Evolutionary conservation across 2,329 filamentous ascomycete species (phyloP), one percentile per base, ranked within the genome.

Genomic region (Phialophora verrucosa): DNA sequence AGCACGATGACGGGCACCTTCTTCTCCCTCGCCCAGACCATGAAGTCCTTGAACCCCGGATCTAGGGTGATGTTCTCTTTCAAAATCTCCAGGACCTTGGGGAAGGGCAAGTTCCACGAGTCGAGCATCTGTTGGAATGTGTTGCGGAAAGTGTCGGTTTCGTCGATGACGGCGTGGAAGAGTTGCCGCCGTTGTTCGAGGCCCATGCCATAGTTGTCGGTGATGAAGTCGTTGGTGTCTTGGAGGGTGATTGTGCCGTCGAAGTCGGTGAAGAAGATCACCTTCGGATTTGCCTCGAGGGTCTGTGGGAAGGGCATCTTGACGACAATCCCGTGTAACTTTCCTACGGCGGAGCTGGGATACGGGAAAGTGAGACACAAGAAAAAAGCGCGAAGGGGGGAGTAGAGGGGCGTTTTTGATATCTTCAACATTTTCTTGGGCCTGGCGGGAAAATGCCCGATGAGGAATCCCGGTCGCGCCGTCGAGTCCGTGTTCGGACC

Each of bases 191-290:
- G 92, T 72, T 87, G 86, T 69, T 86, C 87, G 31, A 79, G 75
- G 59, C 95, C 95, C 76, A 90, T 97, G 69, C 95, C 95, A 68
- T 97, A 85, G 80, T 91, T 95, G 82, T 98, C 95, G 65, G 93
- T 97, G 81, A 90, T 82, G 74, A 81, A 88, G 76, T 90, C 87
- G 83, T 90, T 90, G 81, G 85, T 84, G 78, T 90, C 88, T 75
- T 87, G 82, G 64, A 88, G 85, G 57, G 94, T 97, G 77, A 97
- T 94, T 62, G 93, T 98, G 75, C 95, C 95, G 80, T 99, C 95
- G 77, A 98, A 98, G 82, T 99, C 95, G 73, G 93, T 97, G 84
- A 98, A 98, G 86, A 99, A 97, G 83, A 99, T 93, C 83, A 92
- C 91, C 81, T 92, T 91, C 59, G 93, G 93, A 77, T 90, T 88